Percentiles rank a stretch among this genome's conserved stretches.
These are phyloP conservation scores for Hordeum pubiflorum DNA, from an alignment of 202 grass and related monocot genomes.

Conservation along the genomic window DNA sequence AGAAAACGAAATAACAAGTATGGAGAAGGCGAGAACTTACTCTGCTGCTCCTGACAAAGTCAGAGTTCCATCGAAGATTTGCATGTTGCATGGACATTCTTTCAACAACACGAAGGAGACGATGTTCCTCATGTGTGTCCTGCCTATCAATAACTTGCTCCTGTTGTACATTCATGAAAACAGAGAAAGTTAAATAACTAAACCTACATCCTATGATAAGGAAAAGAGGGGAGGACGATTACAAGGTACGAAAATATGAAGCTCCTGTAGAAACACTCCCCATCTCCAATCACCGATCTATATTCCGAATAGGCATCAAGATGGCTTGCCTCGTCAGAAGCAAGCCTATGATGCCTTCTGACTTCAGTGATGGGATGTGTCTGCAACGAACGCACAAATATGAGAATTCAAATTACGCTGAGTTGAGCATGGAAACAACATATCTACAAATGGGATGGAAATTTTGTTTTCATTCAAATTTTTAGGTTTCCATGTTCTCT, in stretches of 20 bases:
- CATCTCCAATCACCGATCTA: constrained; percentile 25
- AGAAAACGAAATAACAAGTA: not conserved
- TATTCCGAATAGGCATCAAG: constrained; percentile 4
- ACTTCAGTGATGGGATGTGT: not conserved
- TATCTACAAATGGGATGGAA: not conserved
- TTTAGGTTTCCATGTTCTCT: not conserved
- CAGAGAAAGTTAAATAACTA: not conserved
- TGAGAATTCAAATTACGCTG: not conserved
- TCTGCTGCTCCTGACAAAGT: not conserved
- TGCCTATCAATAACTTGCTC: constrained; percentile 37
- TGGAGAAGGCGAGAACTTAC: constrained; percentile 1
- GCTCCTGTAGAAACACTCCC: constrained; percentile 38
- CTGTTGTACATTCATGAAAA: constrained; percentile 11
- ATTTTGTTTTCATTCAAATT: not conserved
- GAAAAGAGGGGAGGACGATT: not conserved
- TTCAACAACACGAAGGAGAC: constrained; percentile 20
- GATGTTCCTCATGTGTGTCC: constrained; percentile 21
- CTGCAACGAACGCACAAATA: constrained; percentile 3
- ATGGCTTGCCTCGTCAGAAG: too few species aligned
- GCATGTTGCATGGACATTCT: not conserved
- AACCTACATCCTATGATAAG: not conserved
- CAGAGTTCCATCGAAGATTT: not conserved
- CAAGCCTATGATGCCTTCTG: too few species aligned
- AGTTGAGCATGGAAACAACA: not conserved
- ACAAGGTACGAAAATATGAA: constrained; percentile 43